phyloP scores from a whole-genome alignment of 192 early-diverging fungal species.

The Coemansia sp. region DNA sequence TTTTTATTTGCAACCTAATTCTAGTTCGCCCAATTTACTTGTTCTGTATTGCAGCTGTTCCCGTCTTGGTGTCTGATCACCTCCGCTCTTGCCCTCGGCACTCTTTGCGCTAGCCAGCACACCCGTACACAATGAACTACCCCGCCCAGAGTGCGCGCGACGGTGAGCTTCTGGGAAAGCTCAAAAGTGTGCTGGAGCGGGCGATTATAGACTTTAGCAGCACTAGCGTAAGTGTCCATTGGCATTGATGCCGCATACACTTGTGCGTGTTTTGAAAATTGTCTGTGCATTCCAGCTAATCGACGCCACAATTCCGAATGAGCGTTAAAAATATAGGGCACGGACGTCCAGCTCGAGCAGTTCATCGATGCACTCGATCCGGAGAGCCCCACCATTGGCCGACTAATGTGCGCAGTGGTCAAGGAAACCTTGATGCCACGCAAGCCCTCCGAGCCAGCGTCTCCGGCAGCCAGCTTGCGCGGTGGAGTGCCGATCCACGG shows the following conservation, averaged over 20 bases:
- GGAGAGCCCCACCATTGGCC: conserved; percentile 24
- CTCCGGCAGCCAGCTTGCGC: no score
- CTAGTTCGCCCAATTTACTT: no score
- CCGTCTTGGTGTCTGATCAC: no score
- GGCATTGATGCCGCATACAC: no score
- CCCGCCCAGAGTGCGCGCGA: conserved; percentile 1
- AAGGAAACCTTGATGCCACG: conserved; percentile 35
- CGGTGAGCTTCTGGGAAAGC: conserved; percentile 19
- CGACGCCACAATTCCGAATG: no score
- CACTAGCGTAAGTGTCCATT: conserved; percentile 30
- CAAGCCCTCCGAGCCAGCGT: background rate
- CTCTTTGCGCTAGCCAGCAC: background rate
- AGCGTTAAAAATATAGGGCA: no score
- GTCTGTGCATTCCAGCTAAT: background rate
- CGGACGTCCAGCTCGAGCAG: conserved; percentile 27
- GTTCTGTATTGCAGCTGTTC: no score
- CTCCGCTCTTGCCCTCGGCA: background rate
- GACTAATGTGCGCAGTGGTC: conserved; percentile 35
- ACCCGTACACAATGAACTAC: conserved; percentile 9
- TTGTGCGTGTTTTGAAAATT: background rate
- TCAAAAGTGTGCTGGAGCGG: conserved; percentile 19
- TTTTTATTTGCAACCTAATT: no score
- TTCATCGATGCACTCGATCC: conserved; percentile 31
- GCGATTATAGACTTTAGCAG: conserved; percentile 26
- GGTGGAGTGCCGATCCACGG: no score